phyloP scores from a whole-genome alignment of 257 asterid genomes.

The Primulina tabacum region DNA sequence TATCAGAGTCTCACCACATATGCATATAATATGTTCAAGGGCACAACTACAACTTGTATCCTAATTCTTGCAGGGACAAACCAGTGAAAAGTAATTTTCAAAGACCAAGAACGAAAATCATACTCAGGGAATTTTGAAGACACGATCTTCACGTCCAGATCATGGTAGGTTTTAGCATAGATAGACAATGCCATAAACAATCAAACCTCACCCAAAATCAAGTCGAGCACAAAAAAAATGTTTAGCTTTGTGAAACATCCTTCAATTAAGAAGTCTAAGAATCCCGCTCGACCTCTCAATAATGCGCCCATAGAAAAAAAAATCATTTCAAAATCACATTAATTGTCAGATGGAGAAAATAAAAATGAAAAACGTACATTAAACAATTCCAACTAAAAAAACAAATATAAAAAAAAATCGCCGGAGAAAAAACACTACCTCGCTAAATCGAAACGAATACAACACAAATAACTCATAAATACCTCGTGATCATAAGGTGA shows the following conservation, averaged over 20 bases:
- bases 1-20: neutral
- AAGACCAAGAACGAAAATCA: neutral
- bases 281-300: neutral
- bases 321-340: neutral
- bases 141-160: neutral
- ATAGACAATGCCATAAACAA: neutral
- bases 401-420: neutral
- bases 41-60: neutral
- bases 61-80: neutral
- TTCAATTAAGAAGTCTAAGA: neutral
- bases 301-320: neutral
- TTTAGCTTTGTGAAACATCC: neutral
- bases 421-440: neutral
- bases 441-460: slow-evolving; percentile 21
- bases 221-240: neutral
- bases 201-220: neutral
- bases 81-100: too few relatives aligned
- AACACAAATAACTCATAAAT: slow-evolving; percentile 15
- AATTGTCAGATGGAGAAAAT: neutral
- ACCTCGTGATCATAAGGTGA: slow-evolving; percentile 62
- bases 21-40: neutral
- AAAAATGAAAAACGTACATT: too few relatives aligned
- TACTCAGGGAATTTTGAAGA: neutral
- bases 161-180: neutral
- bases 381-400: neutral